phyloP scores from a whole-genome alignment of 495 filamentous ascomycete genomes.

The Arthonia radiata region DNA sequence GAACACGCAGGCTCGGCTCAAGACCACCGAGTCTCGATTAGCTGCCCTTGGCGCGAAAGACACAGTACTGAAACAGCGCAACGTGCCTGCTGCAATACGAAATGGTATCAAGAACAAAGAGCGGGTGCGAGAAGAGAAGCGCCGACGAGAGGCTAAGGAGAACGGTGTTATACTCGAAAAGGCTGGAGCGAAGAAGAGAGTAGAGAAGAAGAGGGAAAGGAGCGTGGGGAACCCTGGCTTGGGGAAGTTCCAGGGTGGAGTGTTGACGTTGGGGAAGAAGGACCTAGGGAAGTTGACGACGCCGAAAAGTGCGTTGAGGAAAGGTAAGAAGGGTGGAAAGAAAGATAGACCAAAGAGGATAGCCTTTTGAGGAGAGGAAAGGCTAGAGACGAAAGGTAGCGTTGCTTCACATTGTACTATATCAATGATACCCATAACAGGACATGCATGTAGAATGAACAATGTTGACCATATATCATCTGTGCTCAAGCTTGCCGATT shows the following conservation, averaged over 20 bases:
- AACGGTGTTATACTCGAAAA: conserved; percentile 1
- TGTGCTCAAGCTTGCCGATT: too few relatives aligned
- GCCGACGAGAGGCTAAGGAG: conserved; percentile 1
- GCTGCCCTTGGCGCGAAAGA: conserved; percentile 1
- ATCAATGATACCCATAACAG: too few relatives aligned
- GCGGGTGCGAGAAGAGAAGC: neutral
- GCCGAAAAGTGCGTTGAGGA: too few relatives aligned
- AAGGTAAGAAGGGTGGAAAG: too few relatives aligned
- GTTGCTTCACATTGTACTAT: too few relatives aligned
- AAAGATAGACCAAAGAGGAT: too few relatives aligned
- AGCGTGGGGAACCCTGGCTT: conserved; percentile 1
- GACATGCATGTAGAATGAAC: too few relatives aligned
- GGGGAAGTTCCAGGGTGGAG: conserved; percentile 2
- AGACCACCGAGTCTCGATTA: neutral
- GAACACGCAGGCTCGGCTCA: neutral
- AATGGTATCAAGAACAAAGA: neutral
- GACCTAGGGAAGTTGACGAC: conserved; percentile 1
- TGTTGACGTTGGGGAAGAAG: conserved; percentile 1
- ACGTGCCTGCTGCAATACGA: neutral
- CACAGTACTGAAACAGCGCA: neutral
- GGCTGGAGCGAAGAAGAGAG: neutral
- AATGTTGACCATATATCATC: too few relatives aligned
- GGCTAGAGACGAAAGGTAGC: too few relatives aligned
- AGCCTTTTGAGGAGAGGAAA: too few relatives aligned
- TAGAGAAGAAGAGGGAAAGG: neutral